phyloP scores from a whole-genome alignment of 2,329 filamentous ascomycete species.

The Aureobasidium subglaciale region DNA sequence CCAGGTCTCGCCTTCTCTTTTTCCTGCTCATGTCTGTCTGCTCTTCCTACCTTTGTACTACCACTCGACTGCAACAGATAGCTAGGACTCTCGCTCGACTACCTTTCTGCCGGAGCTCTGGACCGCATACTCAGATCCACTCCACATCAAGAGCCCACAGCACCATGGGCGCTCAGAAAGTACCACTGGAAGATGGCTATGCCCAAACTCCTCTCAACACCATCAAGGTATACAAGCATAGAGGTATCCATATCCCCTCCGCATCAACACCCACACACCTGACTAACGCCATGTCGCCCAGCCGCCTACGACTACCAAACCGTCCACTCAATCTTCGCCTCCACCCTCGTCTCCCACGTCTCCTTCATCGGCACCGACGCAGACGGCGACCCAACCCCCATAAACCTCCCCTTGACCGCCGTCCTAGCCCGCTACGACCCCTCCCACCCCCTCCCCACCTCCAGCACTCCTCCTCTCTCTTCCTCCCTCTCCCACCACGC shows the following conservation, averaged over 20 bases:
- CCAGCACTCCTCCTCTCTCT: no score
- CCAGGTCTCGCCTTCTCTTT: background rate
- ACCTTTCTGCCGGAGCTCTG: background rate
- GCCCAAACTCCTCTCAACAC: conserved; percentile 11
- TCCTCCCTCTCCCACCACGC: background rate
- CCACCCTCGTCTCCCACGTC: conserved; percentile 11
- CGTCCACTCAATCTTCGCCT: conserved; percentile 13
- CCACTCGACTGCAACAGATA: background rate
- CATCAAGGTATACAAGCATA: conserved; percentile 14
- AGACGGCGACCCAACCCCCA: conserved; percentile 8
- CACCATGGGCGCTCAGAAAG: conserved; percentile 9
- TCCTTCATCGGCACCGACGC: conserved; percentile 12
- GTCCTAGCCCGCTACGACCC: conserved; percentile 12
- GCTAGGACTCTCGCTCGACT: background rate
- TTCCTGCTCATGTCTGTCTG: background rate
- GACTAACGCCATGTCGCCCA: background rate
- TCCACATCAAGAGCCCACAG: background rate
- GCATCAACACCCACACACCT: background rate
- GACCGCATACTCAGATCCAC: background rate
- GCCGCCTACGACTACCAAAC: conserved; percentile 13
- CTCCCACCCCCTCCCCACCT: background rate
- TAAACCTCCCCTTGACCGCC: conserved; percentile 13
- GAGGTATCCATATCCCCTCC: background rate
- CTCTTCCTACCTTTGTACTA: background rate
- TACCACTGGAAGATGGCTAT: background rate